Conservation (phyloP, 1,139 yeast species). For the Kodamaea anthophila region DNA sequence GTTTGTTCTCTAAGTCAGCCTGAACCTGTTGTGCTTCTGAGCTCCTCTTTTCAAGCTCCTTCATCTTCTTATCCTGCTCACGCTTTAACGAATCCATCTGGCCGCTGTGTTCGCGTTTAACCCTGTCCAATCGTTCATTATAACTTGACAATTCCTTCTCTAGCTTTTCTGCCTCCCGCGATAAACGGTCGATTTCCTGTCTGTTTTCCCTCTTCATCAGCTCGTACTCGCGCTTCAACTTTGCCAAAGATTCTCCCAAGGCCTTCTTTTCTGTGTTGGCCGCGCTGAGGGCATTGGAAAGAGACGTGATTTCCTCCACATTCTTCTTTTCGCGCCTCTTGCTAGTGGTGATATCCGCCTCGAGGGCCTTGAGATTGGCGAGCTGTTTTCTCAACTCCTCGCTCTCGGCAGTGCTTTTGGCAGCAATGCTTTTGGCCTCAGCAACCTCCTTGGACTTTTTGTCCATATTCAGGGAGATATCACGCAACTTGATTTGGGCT, state of each 20-base stretch:
- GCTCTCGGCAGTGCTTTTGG: conserved; percentile 7
- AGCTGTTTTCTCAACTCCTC: conserved; percentile 9
- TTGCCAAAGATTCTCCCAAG: conserved; percentile 13
- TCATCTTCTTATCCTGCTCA: not conserved
- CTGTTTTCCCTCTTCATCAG: conserved; percentile 2
- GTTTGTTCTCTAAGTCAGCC: not conserved
- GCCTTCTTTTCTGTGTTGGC: conserved; percentile 13
- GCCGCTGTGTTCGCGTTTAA: not conserved
- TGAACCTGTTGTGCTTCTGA: conserved; percentile 1
- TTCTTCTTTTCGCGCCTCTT: conserved; percentile 7
- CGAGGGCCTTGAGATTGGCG: conserved; percentile 9
- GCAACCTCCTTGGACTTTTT: conserved; percentile 9
- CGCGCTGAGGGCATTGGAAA: conserved; percentile 7
- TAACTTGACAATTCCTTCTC: not conserved
- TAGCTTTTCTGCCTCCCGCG: conserved; percentile 1
- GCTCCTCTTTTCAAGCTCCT: too few relatives aligned
- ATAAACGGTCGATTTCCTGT: conserved; percentile 2
- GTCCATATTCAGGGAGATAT: conserved; percentile 8
- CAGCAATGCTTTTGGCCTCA: conserved; percentile 6
- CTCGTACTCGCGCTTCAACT: conserved; percentile 36
- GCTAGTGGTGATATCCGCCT: conserved; percentile 8
- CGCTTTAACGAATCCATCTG: not conserved
- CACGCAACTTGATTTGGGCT: conserved; percentile 10
- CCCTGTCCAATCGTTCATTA: too few relatives aligned
- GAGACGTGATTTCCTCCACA: conserved; percentile 8